Conservation (phyloP, 345 rosid species). For the Ceriops tagal region DNA sequence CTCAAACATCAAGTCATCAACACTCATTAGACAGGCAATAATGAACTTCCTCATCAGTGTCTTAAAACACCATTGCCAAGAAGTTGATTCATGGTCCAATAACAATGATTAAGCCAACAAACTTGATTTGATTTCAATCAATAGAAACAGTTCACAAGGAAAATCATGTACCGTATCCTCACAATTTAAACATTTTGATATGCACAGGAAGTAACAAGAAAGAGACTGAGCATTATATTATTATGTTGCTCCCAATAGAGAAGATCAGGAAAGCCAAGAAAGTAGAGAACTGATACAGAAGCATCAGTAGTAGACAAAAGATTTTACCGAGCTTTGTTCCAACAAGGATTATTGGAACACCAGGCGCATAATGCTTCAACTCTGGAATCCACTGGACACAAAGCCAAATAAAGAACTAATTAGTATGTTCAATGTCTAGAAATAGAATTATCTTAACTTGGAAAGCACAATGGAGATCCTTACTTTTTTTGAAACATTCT, state of each 20-base stretch:
- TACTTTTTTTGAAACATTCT: constrained; percentile 34
- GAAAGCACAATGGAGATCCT: not conserved
- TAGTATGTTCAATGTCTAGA: not conserved
- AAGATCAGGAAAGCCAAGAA: not conserved
- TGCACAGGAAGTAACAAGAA: not conserved
- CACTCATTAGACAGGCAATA: not conserved
- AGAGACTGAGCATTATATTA: not conserved
- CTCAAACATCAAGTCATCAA: not conserved
- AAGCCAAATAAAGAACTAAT: constrained; percentile 5
- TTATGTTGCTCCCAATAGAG: not conserved
- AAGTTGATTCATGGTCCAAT: not conserved
- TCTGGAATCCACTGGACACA: constrained; percentile 36
- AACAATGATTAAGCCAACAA: not conserved
- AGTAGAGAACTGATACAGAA: not conserved
- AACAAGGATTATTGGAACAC: constrained; percentile 33
- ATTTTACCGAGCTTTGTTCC: constrained; percentile 33
- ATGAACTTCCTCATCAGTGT: not conserved
- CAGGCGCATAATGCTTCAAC: constrained; percentile 35
- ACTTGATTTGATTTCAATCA: not conserved
- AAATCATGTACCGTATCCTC: not conserved
- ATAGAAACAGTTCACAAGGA: not conserved
- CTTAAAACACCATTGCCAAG: too few species aligned
- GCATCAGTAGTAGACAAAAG: not conserved
- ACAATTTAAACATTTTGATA: not conserved
- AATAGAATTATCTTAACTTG: not conserved